These are phyloP conservation scores for Phylloporus sp. DNA, from an alignment of 768 basidiomycete genomes.

Conservation along the genomic window DNA sequence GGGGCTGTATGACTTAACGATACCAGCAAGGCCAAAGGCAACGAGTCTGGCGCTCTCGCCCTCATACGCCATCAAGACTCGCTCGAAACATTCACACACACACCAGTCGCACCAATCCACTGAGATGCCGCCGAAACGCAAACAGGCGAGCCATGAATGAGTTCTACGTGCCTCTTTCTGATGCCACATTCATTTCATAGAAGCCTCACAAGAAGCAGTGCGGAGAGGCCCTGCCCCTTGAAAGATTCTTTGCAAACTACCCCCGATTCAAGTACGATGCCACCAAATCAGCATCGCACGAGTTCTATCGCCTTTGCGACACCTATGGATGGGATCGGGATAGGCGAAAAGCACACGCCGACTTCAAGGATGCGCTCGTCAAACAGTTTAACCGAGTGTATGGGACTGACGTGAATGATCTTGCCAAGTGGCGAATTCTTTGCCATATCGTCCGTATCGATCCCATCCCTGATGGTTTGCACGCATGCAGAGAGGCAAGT, in stretches of 20 bases:
- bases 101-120: no score
- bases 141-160: background rate
- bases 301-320: constrained; percentile 18
- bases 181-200: background rate
- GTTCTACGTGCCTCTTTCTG: background rate
- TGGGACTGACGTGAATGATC: constrained; percentile 2
- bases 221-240: background rate
- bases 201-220: background rate
- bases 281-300: constrained; percentile 7
- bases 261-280: constrained; percentile 6
- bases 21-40: no score
- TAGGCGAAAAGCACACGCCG: background rate
- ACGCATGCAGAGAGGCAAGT: constrained; percentile 12
- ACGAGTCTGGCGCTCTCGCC: no score
- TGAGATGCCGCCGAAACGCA: background rate
- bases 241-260: background rate
- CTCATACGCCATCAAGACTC: no score
- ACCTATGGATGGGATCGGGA: constrained; percentile 1
- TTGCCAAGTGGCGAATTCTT: constrained; percentile 10
- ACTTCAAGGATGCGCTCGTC: constrained; percentile 13
- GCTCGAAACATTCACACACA: background rate
- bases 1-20: no score
- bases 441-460: constrained; percentile 5
- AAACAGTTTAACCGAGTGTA: constrained; percentile 14
- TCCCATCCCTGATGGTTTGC: constrained; percentile 5